phyloP scores from a whole-genome alignment of 2,329 filamentous ascomycete species.

The Paecilomyces fulvus region DNA sequence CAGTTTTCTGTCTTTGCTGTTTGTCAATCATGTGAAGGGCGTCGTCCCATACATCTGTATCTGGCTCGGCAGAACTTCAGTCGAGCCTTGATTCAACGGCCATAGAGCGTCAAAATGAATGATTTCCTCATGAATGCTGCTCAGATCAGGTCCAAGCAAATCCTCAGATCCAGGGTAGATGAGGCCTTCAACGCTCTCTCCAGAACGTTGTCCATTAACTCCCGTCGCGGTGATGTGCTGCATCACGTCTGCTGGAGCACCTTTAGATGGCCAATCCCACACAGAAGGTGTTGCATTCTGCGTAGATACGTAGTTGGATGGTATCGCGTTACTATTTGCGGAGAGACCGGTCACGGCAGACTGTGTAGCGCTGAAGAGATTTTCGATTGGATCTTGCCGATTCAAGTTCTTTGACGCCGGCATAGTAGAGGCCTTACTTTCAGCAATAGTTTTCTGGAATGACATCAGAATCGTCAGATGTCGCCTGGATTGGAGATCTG shows the following conservation, averaged over 20 bases:
- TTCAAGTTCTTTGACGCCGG: constrained; percentile 1
- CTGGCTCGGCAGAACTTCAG: constrained; percentile 6
- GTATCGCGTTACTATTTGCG: neutral
- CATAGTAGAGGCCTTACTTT: constrained; percentile 4
- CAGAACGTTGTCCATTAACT: neutral
- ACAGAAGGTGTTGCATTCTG: constrained; percentile 1
- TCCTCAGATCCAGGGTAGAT: constrained; percentile 8
- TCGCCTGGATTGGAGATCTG: constrained; percentile 43
- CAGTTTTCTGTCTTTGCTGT: neutral
- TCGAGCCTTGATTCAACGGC: constrained; percentile 8
- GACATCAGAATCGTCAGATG: constrained; percentile 44
- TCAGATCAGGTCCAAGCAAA: constrained; percentile 6
- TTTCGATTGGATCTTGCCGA: constrained; percentile 8
- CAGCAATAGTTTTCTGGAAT: constrained; percentile 32
- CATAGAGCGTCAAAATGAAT: constrained; percentile 10
- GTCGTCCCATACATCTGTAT: constrained; percentile 10
- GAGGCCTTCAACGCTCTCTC: constrained; percentile 9
- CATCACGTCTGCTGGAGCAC: neutral
- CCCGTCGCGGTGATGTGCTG: constrained; percentile 1
- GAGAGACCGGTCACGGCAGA: neutral
- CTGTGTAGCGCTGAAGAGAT: constrained; percentile 4
- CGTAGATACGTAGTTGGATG: neutral
- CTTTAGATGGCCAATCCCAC: constrained; percentile 5
- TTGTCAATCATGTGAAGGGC: constrained; percentile 4
- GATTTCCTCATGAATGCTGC: constrained; percentile 7